Percentiles rank a stretch among this genome's conserved stretches.
phyloP scores from a whole-genome alignment of 495 filamentous ascomycete species.

The Pseudomonodictys pantanalensis region DNA sequence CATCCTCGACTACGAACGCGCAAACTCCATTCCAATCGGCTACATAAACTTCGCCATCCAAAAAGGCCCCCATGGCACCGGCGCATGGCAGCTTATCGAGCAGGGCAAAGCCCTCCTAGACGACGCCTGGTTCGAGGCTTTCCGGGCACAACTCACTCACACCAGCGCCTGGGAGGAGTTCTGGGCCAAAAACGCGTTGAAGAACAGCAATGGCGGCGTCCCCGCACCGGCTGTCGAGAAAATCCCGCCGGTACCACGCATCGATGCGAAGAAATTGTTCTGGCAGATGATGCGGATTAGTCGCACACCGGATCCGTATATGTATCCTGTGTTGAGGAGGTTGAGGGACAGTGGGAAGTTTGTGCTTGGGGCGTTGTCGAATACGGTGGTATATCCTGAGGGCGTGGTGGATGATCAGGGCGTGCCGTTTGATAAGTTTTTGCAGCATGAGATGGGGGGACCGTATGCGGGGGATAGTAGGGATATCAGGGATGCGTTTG shows the following conservation, averaged over 20 bases:
- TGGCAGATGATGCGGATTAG: slow-evolving; percentile 86
- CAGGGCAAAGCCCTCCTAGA: slow-evolving; percentile 50
- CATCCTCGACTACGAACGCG: slow-evolving; percentile 82
- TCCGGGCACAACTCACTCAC: slow-evolving; percentile 69
- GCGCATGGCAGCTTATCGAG: slow-evolving; percentile 74
- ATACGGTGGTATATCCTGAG: slow-evolving; percentile 77
- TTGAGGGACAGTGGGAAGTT: slow-evolving; percentile 62
- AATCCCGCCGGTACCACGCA: slow-evolving; percentile 62
- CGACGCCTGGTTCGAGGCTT: slow-evolving; percentile 69
- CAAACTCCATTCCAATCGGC: slow-evolving; percentile 70
- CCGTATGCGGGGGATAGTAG: slow-evolving; percentile 28
- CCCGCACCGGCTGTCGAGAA: not conserved
- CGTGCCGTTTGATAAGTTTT: slow-evolving; percentile 11
- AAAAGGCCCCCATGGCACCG: slow-evolving; percentile 62
- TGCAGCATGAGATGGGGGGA: slow-evolving; percentile 8
- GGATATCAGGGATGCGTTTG: slow-evolving; percentile 62
- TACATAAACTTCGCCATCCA: slow-evolving; percentile 92
- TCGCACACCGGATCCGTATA: slow-evolving; percentile 71
- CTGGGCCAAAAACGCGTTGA: slow-evolving; percentile 37
- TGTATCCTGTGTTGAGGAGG: slow-evolving; percentile 77
- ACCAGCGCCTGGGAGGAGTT: slow-evolving; percentile 63
- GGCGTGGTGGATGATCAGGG: slow-evolving; percentile 42
- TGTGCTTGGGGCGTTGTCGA: slow-evolving; percentile 78
- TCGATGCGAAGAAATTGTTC: slow-evolving; percentile 82
- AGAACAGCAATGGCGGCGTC: not conserved